Evolutionary conservation across 2,329 filamentous ascomycete genomes (phyloP).

Genomic region (Ophidiomyces ophidiicola): DNA sequence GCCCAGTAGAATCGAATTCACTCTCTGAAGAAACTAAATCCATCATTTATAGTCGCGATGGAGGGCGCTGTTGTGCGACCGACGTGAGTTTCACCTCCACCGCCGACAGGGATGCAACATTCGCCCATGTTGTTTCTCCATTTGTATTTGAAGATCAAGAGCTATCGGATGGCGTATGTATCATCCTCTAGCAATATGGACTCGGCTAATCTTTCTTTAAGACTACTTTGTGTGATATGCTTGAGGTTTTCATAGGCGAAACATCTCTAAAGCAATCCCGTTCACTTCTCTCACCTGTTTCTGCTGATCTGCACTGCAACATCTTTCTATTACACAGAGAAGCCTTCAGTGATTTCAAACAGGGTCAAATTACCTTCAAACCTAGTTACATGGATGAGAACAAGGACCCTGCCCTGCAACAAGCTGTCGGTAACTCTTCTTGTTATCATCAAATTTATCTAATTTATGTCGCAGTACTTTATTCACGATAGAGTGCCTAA

Average conservation of each 20-base stretch:
- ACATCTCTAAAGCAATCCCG: constrained; percentile 7
- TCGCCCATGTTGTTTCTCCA: constrained; percentile 9
- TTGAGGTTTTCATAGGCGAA: constrained; percentile 10
- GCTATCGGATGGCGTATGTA: constrained; percentile 12
- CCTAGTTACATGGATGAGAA: neutral
- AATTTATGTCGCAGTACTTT: too few species aligned
- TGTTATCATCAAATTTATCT: too few species aligned
- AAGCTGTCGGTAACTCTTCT: neutral
- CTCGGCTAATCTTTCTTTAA: constrained; percentile 4
- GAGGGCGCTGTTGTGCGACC: constrained; percentile 14
- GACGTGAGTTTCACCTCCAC: constrained; percentile 3
- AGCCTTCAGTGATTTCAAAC: constrained; percentile 7
- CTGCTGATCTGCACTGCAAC: constrained; percentile 6
- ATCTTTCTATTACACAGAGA: constrained; percentile 10
- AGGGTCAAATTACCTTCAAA: constrained; percentile 5
- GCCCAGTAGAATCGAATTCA: constrained; percentile 9
- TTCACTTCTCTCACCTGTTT: neutral
- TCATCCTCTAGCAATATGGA: neutral
- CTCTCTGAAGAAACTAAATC: constrained; percentile 9
- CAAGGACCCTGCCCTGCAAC: neutral
- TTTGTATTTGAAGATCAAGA: constrained; percentile 7
- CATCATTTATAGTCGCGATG: constrained; percentile 16
- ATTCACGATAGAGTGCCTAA: too few species aligned
- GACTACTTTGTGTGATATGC: constrained; percentile 7
- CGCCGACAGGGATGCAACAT: constrained; percentile 4